Evolutionary conservation across 176 grass and related monocot species (phyloP), one percentile per base, ranked within the genome.

Genomic region (Aegilops bicornis): DNA sequence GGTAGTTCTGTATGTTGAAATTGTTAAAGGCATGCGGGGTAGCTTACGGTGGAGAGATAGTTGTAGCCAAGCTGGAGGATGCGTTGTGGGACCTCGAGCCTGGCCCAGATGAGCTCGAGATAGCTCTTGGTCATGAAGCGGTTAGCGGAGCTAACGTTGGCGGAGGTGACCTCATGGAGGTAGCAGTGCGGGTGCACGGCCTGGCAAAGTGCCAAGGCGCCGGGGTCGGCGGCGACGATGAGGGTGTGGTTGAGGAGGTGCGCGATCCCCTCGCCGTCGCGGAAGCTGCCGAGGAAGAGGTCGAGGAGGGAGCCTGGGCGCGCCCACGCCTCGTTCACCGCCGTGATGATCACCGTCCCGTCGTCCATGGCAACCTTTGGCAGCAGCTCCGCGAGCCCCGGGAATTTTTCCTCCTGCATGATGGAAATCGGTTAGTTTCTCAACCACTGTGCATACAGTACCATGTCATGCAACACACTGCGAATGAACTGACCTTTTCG

Each of bases 271-370:
- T 47, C 13, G 13, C 45, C 45, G 12, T 14, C 45, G 45, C 45
- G 45, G 45, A 47, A 47, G 3, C 45, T 47, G 13, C 45, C 45
- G 45, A 13, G 45, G 45, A 47, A 47, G 45, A 47, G 45, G 13
- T 47, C 45, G 45, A 47, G 45, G 12, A 47, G 45, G 13, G 45
- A 47, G 45, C 45, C 45, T 14, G 45, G 45, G 45, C 45, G 45
- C 7, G 92, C 94, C 92, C 94, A 97, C 43, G 92, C 94, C 76
- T 84, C 90, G 85, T 97, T 97, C 59, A 94, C 92, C 79, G 94
- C 85, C 29, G 92, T 97, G 71, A 97, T 92, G 91, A 97, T 94
- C 36, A 97, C 54, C 32, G 86, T 97, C 83, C 45, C 45, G 45
- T 47, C 45, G 45, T 47, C 45, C 45, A 47, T 14, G 45, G 45